Conservation (phyloP, 139 green algal species). For the Coelastrella sp. region DNA sequence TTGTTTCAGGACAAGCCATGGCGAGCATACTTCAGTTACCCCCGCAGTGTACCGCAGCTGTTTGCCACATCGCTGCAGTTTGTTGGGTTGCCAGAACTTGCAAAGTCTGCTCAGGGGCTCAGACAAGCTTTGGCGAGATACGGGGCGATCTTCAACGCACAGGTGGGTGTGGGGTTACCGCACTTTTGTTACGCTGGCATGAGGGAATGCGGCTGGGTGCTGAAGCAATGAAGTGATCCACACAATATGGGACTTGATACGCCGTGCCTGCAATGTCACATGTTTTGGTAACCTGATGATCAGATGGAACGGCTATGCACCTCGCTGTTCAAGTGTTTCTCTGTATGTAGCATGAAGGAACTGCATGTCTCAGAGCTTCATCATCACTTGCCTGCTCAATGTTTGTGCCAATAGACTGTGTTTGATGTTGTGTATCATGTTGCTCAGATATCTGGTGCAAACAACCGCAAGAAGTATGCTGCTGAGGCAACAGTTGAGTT, state of each 20-base stretch:
- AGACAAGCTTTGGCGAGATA: slow-evolving; percentile 6
- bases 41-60: not conserved
- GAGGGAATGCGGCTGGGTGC: too few relatives aligned
- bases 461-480: not conserved
- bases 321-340: not conserved
- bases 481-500: slow-evolving; percentile 37
- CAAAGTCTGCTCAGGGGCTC: not conserved
- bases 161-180: not conserved
- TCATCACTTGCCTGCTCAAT: too few relatives aligned
- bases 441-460: not conserved
- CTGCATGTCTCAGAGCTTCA: too few relatives aligned
- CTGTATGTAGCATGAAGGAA: too few relatives aligned
- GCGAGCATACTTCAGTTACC: slow-evolving; percentile 16
- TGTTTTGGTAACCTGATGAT: not conserved
- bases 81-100: not conserved
- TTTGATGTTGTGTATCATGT: not conserved
- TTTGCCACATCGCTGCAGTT: slow-evolving; percentile 33
- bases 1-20: not conserved
- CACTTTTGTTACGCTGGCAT: too few relatives aligned
- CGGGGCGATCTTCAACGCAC: not conserved
- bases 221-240: too few relatives aligned
- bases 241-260: too few relatives aligned
- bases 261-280: not conserved
- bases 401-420: too few relatives aligned
- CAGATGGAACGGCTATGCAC: not conserved